Base-by-base conservation (phyloP, 768 basidiomycete species). In the Suillus alpinus region DNA sequence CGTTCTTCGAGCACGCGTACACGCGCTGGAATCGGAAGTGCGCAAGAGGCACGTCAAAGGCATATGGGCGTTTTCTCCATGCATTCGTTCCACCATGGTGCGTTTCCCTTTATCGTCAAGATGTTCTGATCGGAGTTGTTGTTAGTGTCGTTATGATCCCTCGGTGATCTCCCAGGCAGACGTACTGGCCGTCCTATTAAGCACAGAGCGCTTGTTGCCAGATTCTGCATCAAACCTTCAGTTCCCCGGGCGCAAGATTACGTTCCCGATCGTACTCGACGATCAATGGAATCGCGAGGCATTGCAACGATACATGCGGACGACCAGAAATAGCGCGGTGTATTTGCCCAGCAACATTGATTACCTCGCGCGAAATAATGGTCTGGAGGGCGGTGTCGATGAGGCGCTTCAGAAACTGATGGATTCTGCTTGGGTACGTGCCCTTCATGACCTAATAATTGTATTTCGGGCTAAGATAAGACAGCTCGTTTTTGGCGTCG, bases 341-440 rank as follows among this genome's bases (percentile, higher is more conserved):
- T 91, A 89, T 69, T 73, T 91, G 0, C 88, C 87, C 0, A 85
- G 83, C 68, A 89, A 91, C 64, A 73, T 88, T 39, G 83, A 86
- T 41, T 89, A 89, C 65, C 77, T 89, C 1, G 86, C 86, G 0
- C 75, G 73, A 41, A 87, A 86, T 47, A 88, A 87, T 63, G 86
- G 86, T 0, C 71, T 88, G 10, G 63, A 72, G 14, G 76, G 76
- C 36, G 77, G 77, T 6, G 64, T 76, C 1, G 68, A 71, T 18
- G 83, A 83, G 39, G 80, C 78, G 0, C 63, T 85, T 55, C 68
- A 74, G 23, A 76, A 82, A 59, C 69, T 88, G 9, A 70, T 82
- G 9, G 74, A 69, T 16, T 82, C 82, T 6, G 80, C 80, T 64
- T 86, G 80, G 78, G 85, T 86, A 61, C 13, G 72, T 63, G 26